Percentiles rank a stretch among this genome's conserved stretches.
Evolutionary conservation across 495 filamentous ascomycete genomes (phyloP).

Genomic region (Aspergillus kassunensis): DNA sequence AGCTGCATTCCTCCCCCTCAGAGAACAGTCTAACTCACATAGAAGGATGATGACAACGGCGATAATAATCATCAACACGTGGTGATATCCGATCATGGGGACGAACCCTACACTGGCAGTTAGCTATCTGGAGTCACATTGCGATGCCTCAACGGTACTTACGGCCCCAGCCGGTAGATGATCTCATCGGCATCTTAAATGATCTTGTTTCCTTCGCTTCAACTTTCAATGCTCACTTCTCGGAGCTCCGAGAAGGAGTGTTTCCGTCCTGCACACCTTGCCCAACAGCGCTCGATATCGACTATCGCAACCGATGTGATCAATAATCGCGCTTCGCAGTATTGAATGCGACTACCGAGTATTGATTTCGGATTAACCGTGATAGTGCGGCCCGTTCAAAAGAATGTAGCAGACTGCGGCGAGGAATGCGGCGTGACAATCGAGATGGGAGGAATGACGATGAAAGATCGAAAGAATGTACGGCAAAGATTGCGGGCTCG

Average conservation of each 20-base stretch:
- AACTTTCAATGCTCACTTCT: slow-evolving; percentile 38
- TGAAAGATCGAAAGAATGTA: slow-evolving; percentile 19
- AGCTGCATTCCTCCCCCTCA: slow-evolving; percentile 19
- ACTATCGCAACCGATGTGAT: background rate
- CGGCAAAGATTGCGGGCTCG: background rate
- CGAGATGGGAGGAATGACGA: slow-evolving; percentile 4
- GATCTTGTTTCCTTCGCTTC: slow-evolving; percentile 9
- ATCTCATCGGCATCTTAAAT: slow-evolving; percentile 27
- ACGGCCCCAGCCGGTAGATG: slow-evolving; percentile 32
- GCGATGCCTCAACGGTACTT: slow-evolving; percentile 14
- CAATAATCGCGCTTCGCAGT: background rate
- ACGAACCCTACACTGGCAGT: slow-evolving; percentile 61
- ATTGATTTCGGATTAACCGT: background rate
- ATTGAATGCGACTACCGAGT: background rate
- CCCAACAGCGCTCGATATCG: background rate
- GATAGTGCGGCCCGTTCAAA: slow-evolving; percentile 3
- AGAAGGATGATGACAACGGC: slow-evolving; percentile 90
- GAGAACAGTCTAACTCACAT: slow-evolving; percentile 57
- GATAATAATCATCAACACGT: slow-evolving; percentile 97
- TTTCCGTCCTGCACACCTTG: slow-evolving; percentile 1
- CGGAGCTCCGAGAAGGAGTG: slow-evolving; percentile 48
- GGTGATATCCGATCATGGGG: slow-evolving; percentile 96
- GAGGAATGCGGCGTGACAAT: slow-evolving; percentile 28
- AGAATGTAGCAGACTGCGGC: slow-evolving; percentile 10
- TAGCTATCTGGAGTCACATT: background rate